A percentile compares a stretch with the other conserved stretches of the same genome.
Conservation (phyloP, 148 eudicot genomes). For the Silene conica region DNA sequence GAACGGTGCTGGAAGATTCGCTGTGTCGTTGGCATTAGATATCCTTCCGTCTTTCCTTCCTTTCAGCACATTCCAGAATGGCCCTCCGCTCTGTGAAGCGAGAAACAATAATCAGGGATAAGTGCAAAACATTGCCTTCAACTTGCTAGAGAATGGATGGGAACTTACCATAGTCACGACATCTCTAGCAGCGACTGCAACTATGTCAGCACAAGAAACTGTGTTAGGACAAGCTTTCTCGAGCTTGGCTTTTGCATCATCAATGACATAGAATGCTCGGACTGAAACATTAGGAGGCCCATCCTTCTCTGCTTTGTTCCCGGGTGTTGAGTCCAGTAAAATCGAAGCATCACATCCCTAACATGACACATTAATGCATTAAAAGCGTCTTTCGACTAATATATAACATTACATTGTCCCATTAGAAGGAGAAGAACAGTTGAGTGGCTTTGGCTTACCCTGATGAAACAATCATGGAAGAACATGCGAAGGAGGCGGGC, state of each 20-base stretch:
- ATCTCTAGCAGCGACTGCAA: conserved; percentile 64
- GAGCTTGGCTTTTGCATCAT: conserved; percentile 55
- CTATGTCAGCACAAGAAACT: conserved; percentile 66
- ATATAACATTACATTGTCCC: no score
- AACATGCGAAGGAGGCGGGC: conserved; percentile 69
- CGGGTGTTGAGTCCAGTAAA: conserved; percentile 50
- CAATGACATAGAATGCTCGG: conserved; percentile 59
- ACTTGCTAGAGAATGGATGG: no score
- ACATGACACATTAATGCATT: neutral
- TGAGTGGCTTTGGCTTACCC: conserved; percentile 33
- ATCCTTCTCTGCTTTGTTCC: conserved; percentile 73
- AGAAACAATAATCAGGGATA: neutral
- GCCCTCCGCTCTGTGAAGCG: conserved; percentile 40
- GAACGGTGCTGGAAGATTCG: conserved; percentile 42
- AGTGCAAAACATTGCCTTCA: no score
- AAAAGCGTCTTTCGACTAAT: no score
- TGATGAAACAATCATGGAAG: conserved; percentile 70
- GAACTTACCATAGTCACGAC: conserved; percentile 52
- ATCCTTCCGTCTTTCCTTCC: conserved; percentile 64
- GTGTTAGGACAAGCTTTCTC: conserved; percentile 56
- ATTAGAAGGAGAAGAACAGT: no score
- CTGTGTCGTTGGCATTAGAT: conserved; percentile 48
- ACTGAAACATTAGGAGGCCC: conserved; percentile 71
- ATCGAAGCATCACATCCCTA: conserved; percentile 80
- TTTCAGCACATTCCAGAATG: conserved; percentile 54